Percentiles rank a stretch among this genome's conserved stretches.
These are phyloP conservation scores for Nitzschia palea DNA, from an alignment of 108 stramenopile species.

Conservation along the genomic window DNA sequence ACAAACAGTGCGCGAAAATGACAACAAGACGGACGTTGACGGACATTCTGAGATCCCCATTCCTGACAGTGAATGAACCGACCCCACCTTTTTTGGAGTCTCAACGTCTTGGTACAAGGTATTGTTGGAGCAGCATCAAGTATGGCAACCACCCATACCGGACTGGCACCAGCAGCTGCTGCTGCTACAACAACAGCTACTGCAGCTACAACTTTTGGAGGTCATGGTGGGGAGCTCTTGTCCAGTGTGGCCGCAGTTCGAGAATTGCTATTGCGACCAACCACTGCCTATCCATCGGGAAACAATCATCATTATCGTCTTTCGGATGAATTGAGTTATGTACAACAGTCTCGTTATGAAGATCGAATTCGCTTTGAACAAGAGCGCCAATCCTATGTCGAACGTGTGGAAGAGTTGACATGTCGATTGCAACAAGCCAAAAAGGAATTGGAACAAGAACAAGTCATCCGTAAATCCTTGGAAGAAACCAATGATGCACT, in stretches of 20 bases:
- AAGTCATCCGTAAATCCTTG: not conserved
- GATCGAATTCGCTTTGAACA: not conserved
- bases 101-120: too few relatives aligned
- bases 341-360: constrained; percentile 11
- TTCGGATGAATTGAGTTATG: constrained; percentile 3
- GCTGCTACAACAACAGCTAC: not conserved
- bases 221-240: not conserved
- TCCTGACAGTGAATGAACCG: too few relatives aligned
- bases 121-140: too few relatives aligned
- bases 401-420: constrained; percentile 9
- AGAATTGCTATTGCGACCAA: not conserved
- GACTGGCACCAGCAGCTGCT: too few relatives aligned
- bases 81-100: too few relatives aligned
- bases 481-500: constrained; percentile 9
- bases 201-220: not conserved
- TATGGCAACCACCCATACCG: too few relatives aligned
- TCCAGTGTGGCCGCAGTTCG: constrained; percentile 12
- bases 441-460: constrained; percentile 19
- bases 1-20: not conserved
- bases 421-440: constrained; percentile 14
- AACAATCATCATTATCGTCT: not conserved
- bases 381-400: not conserved
- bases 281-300: not conserved
- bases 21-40: too few relatives aligned
- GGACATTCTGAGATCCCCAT: too few relatives aligned